These are phyloP conservation scores for Megacollybia marginata DNA, from an alignment of 768 basidiomycete genomes.

Conservation along the genomic window DNA sequence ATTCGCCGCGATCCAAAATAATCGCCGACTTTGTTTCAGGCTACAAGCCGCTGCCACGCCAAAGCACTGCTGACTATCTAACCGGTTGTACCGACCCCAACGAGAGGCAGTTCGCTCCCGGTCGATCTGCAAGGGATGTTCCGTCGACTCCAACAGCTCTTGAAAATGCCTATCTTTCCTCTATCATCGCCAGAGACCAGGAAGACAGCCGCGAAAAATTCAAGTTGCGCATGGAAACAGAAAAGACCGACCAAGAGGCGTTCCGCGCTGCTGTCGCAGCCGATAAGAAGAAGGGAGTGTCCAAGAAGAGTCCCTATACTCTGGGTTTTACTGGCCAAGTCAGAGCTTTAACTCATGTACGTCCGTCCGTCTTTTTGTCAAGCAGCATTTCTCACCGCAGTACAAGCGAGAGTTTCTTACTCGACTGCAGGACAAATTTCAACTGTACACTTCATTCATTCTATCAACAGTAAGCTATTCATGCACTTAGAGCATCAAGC, in stretches of 20 bases:
- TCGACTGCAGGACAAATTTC: conserved; percentile 70
- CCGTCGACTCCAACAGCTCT: conserved; percentile 65
- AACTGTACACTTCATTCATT: conserved; percentile 62
- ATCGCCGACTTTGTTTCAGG: conserved; percentile 24
- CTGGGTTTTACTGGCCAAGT: conserved; percentile 74
- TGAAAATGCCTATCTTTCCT: conserved; percentile 52
- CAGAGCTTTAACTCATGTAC: conserved; percentile 9
- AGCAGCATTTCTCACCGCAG: no score
- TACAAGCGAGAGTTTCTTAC: conserved; percentile 65
- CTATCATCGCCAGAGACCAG: conserved; percentile 36
- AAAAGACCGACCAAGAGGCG: conserved; percentile 55
- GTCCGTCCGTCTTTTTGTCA: no score
- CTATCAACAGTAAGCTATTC: conserved; percentile 43
- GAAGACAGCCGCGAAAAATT: conserved; percentile 46
- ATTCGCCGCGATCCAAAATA: no score
- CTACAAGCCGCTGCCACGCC: conserved; percentile 67
- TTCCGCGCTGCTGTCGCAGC: not conserved
- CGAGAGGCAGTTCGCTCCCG: conserved; percentile 72
- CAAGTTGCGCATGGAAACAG: conserved; percentile 46
- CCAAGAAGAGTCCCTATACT: conserved; percentile 76
- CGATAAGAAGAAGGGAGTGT: conserved; percentile 37
- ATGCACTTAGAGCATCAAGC: not conserved
- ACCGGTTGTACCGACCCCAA: conserved; percentile 80
- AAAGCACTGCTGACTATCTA: conserved; percentile 82
- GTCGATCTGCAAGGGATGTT: conserved; percentile 47